Evolutionary conservation across 441 rosid species (phyloP), one percentile per base, ranked within the genome.

Genomic region (Aquilaria agallochum): DNA sequence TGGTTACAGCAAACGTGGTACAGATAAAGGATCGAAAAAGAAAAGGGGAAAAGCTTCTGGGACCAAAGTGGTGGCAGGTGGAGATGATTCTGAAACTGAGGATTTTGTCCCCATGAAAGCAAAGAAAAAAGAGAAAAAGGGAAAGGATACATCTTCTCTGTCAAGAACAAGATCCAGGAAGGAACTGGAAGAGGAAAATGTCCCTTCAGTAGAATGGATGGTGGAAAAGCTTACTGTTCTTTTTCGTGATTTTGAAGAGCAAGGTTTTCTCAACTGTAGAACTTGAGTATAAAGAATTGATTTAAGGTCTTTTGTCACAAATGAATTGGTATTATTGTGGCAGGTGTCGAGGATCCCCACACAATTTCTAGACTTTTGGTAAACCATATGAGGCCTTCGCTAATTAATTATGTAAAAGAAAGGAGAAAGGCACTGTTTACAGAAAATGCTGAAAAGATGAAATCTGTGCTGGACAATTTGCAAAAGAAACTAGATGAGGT

Each of bases 401-500:
- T 91, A 60, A 77, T 89, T 71, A 85, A 66, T 77, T 80, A 65
- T 68, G 75, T 82, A 71, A 95, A 84, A 81, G 88, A 95, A 76
- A 89, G 84, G 83, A 80, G 86, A 76, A 86, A 95, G 81, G 80
- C 96, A 60, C 58, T 95, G 72, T 83, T 87, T 65, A 85, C 94
- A 36, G 96, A 88, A 73, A 95, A 89, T 79, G 83, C 91, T 68
- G 94, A 89, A 76, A 87, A 76, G 78, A 80, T 87, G 78, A 95
- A 74, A 62, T 79, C 59, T 45, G 56, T 91, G 83, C 86, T 89
- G 68, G 96, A 89, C 80, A 73, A 85, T 77, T 74, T 88, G 79
- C 99, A 91, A 76, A 89, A 84, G 81, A 86, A 89, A 73, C 76
- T 95, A 63, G 97, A 95, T 68, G 99, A 95, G 96, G 99, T 94